Base-by-base conservation (phyloP, 1,284 basidiomycete species). In the Fomitopsis schrenkii region DNA sequence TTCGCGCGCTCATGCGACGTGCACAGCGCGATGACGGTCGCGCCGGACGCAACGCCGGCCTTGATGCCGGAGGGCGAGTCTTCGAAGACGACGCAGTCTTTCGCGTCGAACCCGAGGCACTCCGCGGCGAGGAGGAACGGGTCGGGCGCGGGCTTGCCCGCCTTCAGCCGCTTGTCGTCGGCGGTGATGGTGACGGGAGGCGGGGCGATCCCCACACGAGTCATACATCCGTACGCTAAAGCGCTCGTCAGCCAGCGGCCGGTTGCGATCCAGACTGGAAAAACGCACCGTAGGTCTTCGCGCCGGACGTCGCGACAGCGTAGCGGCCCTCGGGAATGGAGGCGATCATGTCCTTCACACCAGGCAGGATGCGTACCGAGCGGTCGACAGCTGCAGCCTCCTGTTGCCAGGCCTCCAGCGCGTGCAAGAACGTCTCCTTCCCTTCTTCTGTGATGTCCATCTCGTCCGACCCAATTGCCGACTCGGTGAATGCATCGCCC, bases 131-230 rank as follows among this genome's bases (percentile, higher is more conserved):
- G 83, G 61, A 91, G 79, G 81, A 91, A 91, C 0, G 89, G 88
- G 71, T 90, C 87, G 5, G 87, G 87, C 26, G 84, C 83, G 52
- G 87, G 88, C 75, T 89, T 88, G 52, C 85, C 84, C 0, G 83
- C 83, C 69, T 84, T 84, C 64, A 87, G 77, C 45, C 85, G 84
- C 68, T 82, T 84, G 77, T 93, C 90, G 71, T 92, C 90, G 38
- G 89, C 90, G 19, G 90, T 93, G 73, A 93, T 89, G 33, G 89
- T 91, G 41, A 92, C 84, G 44, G 79, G 75, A 5, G 90, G 90
- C 12, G 88, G 87, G 1, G 79, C 79, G 72, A 92, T 92, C 17
- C 88, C 88, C 52, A 88, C 88, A 62, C 86, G 85, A 6, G 79
- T 80, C 81, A 91, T 87, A 68, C 88, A 90, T 22, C 88, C 88